phyloP scores from a whole-genome alignment of 2,329 filamentous ascomycete genomes.

The Neonectria hederae region DNA sequence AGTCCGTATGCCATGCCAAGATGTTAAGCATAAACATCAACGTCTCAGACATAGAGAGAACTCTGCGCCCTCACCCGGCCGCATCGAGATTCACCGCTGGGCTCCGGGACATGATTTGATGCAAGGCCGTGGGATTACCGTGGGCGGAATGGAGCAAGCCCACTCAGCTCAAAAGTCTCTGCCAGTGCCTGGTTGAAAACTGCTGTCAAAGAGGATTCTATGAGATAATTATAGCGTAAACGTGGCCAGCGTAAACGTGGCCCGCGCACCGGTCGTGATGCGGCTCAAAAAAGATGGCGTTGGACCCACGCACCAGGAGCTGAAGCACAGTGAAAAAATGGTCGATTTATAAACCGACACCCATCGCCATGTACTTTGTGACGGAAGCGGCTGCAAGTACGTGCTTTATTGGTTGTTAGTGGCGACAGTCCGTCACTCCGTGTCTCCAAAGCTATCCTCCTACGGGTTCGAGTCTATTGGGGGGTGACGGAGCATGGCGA shows the following conservation, averaged over 20 bases:
- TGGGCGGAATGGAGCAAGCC: conserved; percentile 10
- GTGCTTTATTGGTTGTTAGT: not conserved
- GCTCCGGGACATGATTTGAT: not conserved
- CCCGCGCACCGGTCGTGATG: conserved; percentile 36
- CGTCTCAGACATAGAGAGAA: not conserved
- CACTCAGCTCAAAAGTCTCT: conserved; percentile 27
- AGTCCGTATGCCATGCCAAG: not conserved
- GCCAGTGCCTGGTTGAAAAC: conserved; percentile 37
- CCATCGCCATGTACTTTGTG: not conserved
- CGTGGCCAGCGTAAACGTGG: conserved; percentile 38
- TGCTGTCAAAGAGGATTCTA: conserved; percentile 35
- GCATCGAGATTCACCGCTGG: conserved; percentile 9
- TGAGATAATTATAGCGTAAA: conserved; percentile 44
- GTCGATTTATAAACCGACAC: conserved; percentile 7
- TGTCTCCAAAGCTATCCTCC: not conserved
- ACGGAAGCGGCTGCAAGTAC: conserved; percentile 6
- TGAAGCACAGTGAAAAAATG: not conserved
- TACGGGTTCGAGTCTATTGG: not conserved
- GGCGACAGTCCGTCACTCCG: not conserved
- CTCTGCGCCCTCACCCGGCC: not conserved
- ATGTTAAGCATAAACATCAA: not conserved
- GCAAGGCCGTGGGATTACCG: not conserved
- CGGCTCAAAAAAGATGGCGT: conserved; percentile 33
- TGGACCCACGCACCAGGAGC: conserved; percentile 8
- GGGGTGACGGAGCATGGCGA: not conserved